Evolutionary conservation across 2,329 filamentous ascomycete genomes (phyloP), one percentile per base, ranked within the genome.

Genomic region (Colletotrichum sp.): DNA sequence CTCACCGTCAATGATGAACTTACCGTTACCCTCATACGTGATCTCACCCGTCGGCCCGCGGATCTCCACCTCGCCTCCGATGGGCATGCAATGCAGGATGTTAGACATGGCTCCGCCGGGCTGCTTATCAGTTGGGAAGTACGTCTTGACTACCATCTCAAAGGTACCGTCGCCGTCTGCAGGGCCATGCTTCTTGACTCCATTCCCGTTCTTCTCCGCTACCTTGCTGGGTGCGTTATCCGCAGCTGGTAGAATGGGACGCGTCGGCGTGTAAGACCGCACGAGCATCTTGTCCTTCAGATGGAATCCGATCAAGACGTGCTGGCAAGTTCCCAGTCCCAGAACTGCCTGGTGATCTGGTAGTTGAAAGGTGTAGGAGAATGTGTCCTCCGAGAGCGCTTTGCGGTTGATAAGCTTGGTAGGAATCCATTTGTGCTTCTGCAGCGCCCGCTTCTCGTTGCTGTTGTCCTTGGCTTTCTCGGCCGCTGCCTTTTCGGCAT

Each of bases 91-190:
- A 79, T 90, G 87, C 4, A 91, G 85, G 67, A 90, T 87, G 73
- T 90, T 90, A 57, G 84, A 87, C 82, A 91, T 85, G 12, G 89
- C 88, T n/a, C 89, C 88, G 16, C 89, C 89, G 1, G 89, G 88
- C 77, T 90, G 87, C 3, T 82, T 81, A 1, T 82, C 77, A 48
- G 82, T 84, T 0, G 89, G 88, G 71, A 87, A 88, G 78, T 91
- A 90, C 1, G 88, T 90, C 77, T 91, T 90, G 48, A 90, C 83
- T 0, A 86, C 85, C 3, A 90, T 82, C 21, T 90, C 83, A 77
- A 90, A 90, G 1, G 85, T 88, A 6, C 86, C 86, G 61, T 86
- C 81, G 26, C 85, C 83, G 66, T 87, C 82, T 3, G 2, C 36
- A 3, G 60, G 6, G 39, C 30, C 30, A 7, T 65, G 60, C 2